Evolutionary conservation across 2,329 filamentous ascomycete genomes (phyloP).

Genomic region (Nannizzia gypsea): DNA sequence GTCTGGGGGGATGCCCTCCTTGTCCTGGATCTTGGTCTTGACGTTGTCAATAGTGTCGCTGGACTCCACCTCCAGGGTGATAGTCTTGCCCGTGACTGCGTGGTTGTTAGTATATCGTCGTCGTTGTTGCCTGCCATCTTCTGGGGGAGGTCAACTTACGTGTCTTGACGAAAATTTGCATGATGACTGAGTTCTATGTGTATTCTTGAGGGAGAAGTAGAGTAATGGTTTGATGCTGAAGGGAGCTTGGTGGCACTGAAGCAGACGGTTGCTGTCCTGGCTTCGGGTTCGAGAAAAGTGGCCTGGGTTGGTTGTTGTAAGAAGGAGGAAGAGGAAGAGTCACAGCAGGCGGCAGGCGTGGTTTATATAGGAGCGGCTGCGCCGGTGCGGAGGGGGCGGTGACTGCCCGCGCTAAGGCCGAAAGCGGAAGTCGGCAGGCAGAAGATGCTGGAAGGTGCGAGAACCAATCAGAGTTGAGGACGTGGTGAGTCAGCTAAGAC

Average conservation of each 20-base stretch:
- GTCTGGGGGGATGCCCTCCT: slow-evolving; percentile 48
- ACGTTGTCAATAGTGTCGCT: slow-evolving; percentile 43
- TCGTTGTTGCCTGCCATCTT: too few species aligned
- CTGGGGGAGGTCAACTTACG: slow-evolving; percentile 46
- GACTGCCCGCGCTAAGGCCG: slow-evolving; percentile 7
- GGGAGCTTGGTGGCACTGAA: neutral
- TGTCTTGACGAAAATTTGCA: slow-evolving; percentile 99
- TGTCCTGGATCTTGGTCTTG: slow-evolving; percentile 49
- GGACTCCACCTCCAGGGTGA: slow-evolving; percentile 41
- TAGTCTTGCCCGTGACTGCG: slow-evolving; percentile 50
- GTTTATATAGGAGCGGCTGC: slow-evolving; percentile 15
- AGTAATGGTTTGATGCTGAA: slow-evolving; percentile 4
- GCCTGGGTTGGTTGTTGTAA: slow-evolving; percentile 8
- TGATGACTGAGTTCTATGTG: slow-evolving; percentile 36
- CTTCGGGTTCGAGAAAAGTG: too few species aligned
- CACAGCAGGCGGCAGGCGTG: slow-evolving; percentile 15
- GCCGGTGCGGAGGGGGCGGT: neutral
- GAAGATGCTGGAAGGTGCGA: neutral
- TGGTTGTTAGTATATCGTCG: neutral
- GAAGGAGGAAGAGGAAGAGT: slow-evolving; percentile 11
- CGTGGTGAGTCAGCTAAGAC: neutral
- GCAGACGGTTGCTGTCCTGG: slow-evolving; percentile 3
- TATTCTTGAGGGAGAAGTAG: neutral
- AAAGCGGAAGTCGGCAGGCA: neutral
- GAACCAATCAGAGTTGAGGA: neutral